Conservation (phyloP, 2,329 filamentous ascomycete species). For the Neopestalotiopsis sp. region DNA sequence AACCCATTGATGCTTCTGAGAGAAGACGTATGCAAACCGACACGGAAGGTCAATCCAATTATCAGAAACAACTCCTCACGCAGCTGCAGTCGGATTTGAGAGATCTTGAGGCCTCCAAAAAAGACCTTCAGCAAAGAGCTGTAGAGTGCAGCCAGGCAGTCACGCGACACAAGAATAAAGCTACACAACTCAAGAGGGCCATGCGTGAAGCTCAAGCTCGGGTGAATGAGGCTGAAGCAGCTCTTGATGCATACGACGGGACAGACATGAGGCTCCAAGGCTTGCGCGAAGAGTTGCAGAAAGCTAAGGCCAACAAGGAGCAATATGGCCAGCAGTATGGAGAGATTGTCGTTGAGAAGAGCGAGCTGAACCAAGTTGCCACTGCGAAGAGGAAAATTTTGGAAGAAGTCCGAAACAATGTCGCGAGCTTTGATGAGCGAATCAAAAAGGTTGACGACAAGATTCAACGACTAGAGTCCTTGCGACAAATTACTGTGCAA, state of each 20-base stretch:
- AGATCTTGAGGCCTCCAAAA: conserved; percentile 55
- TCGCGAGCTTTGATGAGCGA: conserved; percentile 48
- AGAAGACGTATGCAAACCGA: conserved; percentile 82
- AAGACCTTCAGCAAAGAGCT: conserved; percentile 52
- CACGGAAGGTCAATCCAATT: conserved; percentile 66
- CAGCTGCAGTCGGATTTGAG: conserved; percentile 62
- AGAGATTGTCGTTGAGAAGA: conserved; percentile 53
- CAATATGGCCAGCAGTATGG: conserved; percentile 63
- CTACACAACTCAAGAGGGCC: conserved; percentile 52
- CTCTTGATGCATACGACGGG: conserved; percentile 70
- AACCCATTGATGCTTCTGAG: conserved; percentile 38
- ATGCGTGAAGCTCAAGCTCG: conserved; percentile 66
- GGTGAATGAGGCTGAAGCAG: conserved; percentile 58
- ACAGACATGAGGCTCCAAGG: conserved; percentile 70
- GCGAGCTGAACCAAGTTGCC: conserved; percentile 50
- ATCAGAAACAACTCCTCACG: conserved; percentile 54
- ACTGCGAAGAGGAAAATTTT: conserved; percentile 46
- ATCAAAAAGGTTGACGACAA: conserved; percentile 64
- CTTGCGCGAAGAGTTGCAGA: conserved; percentile 63
- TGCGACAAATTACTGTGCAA: conserved; percentile 58
- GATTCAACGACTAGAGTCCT: conserved; percentile 51
- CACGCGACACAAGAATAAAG: conserved; percentile 51
- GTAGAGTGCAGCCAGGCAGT: conserved; percentile 52
- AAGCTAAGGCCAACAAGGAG: conserved; percentile 49
- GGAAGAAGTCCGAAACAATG: conserved; percentile 36